These are phyloP conservation scores for Inga leiocalycina DNA, from an alignment of 306 rosid species.

Conservation along the genomic window DNA sequence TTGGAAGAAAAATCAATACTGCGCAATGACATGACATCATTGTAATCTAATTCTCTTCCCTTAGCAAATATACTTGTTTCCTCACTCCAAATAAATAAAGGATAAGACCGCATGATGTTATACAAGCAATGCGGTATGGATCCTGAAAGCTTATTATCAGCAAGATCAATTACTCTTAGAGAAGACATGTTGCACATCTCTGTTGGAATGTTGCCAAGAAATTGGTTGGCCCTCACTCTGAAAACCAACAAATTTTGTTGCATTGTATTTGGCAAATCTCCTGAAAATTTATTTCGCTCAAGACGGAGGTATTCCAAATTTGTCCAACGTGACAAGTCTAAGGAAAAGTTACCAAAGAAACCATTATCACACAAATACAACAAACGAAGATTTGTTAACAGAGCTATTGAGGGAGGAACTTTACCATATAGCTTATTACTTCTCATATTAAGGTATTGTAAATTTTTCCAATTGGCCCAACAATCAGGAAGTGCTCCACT, in stretches of 20 bases:
- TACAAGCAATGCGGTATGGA: neutral
- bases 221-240: slow-evolving; percentile 2
- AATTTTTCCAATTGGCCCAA: no score
- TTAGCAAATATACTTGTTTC: no score
- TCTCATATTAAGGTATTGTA: no score
- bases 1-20: neutral
- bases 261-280: neutral
- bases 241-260: neutral
- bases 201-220: neutral
- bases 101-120: neutral
- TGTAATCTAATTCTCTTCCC: no score
- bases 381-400: neutral
- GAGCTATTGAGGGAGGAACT: no score
- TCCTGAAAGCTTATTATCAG: neutral
- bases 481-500: no score
- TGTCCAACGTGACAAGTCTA: neutral
- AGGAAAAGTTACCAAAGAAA: neutral
- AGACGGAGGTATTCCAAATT: neutral
- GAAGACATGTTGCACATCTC: neutral
- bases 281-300: neutral
- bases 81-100: no score
- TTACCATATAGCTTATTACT: no score
- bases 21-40: no score
- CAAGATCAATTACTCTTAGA: neutral
- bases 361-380: slow-evolving; percentile 5